phyloP scores from a whole-genome alignment of 2,329 filamentous ascomycete genomes.

The Karstenula rhodostoma region DNA sequence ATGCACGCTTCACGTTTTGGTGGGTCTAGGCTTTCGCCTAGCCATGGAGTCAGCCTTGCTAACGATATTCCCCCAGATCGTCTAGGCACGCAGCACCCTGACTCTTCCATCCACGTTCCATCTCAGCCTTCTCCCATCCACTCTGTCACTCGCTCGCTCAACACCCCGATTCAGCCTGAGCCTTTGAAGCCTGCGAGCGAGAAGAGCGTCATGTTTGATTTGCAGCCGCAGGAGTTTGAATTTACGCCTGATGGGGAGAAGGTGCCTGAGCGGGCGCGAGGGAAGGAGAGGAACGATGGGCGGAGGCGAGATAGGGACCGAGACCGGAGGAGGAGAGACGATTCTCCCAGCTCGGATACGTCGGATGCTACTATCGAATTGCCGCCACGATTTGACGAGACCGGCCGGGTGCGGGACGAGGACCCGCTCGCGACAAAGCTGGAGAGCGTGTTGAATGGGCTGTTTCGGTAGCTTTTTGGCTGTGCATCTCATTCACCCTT shows the following conservation, averaged over 20 bases:
- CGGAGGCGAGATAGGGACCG: conserved; percentile 32
- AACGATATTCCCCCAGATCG: conserved; percentile 31
- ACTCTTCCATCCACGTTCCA: neutral
- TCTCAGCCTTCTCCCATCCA: neutral
- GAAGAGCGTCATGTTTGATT: conserved; percentile 52
- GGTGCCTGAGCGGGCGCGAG: conserved; percentile 22
- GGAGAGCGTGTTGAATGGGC: conserved; percentile 42
- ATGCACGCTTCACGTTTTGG: conserved; percentile 37
- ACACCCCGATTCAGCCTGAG: conserved; percentile 24
- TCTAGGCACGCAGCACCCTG: conserved; percentile 24
- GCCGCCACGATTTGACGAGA: conserved; percentile 47
- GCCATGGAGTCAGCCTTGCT: conserved; percentile 27
- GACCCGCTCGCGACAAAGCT: conserved; percentile 46
- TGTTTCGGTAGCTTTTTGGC: conserved; percentile 42
- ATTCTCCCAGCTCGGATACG: conserved; percentile 35
- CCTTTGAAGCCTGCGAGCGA: conserved; percentile 25
- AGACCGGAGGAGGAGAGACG: conserved; percentile 29
- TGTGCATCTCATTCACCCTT: neutral
- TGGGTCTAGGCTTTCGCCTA: conserved; percentile 44
- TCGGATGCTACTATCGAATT: conserved; percentile 48
- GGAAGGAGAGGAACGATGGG: conserved; percentile 15
- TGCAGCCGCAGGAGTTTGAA: conserved; percentile 39
- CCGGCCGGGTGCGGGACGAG: conserved; percentile 36
- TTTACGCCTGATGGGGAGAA: conserved; percentile 25
- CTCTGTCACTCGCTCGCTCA: neutral